phyloP scores from a whole-genome alignment of 305 asterid species.

The Fraxinus sp. region DNA sequence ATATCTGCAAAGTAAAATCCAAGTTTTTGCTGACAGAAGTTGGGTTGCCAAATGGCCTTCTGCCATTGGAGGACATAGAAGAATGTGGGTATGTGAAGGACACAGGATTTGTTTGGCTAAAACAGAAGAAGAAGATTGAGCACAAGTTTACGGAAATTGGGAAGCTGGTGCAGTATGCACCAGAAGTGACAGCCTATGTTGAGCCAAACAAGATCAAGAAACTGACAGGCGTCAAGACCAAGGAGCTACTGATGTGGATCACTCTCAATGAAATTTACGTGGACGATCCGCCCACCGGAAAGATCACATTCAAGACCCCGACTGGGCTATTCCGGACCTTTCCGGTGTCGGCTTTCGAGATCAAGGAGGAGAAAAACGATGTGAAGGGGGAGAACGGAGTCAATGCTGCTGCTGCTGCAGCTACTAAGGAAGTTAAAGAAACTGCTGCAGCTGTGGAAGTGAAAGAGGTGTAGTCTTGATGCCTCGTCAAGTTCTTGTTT shows the following conservation, averaged over 20 bases:
- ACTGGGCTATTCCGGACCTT: conserved; percentile 47
- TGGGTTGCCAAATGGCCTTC: conserved; percentile 76
- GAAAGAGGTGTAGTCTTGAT: conserved; percentile 23
- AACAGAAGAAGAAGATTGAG: conserved; percentile 44
- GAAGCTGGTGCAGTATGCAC: conserved; percentile 40
- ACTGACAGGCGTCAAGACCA: conserved; percentile 61
- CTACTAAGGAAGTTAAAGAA: conserved; percentile 1
- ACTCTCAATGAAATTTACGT: conserved; percentile 43
- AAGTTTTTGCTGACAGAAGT: conserved; percentile 57
- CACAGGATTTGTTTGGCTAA: conserved; percentile 91
- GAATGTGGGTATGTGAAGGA: conserved; percentile 78
- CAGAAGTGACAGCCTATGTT: conserved; percentile 54
- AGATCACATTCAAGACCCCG: conserved; percentile 54
- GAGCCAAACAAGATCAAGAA: conserved; percentile 43
- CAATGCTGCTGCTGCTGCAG: background rate
- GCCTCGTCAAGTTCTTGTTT: background rate
- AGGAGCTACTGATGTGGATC: conserved; percentile 69
- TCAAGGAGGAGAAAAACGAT: conserved; percentile 20
- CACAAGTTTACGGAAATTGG: conserved; percentile 58
- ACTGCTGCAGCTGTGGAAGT: conserved; percentile 23
- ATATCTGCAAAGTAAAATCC: conserved; percentile 63
- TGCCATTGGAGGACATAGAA: conserved; percentile 70
- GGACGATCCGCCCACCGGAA: conserved; percentile 50
- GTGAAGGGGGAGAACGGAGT: conserved; percentile 11
- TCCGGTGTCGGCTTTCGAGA: conserved; percentile 46